Evolutionary conservation across 345 rosid genomes (phyloP).

Genomic region (Pistacia atlantica): DNA sequence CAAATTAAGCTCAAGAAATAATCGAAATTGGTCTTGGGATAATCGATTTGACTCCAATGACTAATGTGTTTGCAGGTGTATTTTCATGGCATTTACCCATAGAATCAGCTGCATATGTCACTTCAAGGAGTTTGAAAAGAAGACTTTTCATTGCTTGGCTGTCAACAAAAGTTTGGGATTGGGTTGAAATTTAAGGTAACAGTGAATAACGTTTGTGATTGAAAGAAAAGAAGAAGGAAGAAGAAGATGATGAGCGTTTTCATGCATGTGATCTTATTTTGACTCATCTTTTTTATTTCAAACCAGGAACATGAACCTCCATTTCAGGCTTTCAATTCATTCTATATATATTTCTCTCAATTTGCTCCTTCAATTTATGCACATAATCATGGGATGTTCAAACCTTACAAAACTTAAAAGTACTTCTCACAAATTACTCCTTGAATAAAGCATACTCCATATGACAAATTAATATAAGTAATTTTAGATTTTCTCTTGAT

Average conservation of each 20-base stretch:
- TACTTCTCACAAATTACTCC: no score
- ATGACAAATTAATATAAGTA: no score
- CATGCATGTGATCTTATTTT: background rate
- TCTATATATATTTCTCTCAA: background rate
- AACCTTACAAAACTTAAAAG: no score
- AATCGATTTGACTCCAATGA: background rate
- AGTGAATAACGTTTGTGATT: background rate
- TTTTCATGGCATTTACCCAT: background rate
- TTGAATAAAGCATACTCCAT: no score
- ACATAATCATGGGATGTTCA: background rate
- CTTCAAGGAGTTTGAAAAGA: background rate
- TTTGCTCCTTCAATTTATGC: conserved; percentile 12
- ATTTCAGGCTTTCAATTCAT: background rate
- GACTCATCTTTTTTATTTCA: background rate
- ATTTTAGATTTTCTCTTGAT: no score
- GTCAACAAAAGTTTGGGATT: conserved; percentile 15
- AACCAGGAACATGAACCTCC: background rate
- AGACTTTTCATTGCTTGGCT: background rate
- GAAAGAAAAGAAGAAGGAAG: no score
- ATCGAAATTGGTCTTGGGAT: background rate
- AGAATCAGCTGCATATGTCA: background rate
- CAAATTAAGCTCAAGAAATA: background rate
- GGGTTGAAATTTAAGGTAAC: background rate
- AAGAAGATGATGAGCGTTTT: no score
- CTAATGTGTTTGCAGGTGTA: background rate